These are phyloP conservation scores for Dicorynia guianensis DNA, from an alignment of 306 rosid species.

Conservation along the genomic window DNA sequence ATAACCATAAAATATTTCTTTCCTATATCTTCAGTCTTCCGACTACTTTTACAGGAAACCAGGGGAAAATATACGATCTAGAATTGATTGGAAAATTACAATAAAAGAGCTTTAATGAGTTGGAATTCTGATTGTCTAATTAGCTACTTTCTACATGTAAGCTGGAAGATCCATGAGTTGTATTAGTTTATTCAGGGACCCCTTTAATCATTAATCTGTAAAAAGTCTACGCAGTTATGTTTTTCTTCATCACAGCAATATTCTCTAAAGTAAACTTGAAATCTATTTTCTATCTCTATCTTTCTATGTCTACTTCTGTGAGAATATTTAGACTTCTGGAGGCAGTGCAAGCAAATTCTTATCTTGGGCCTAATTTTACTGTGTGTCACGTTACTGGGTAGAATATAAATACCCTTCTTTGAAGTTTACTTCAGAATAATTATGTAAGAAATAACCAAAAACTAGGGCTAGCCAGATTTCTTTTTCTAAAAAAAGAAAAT, in stretches of 20 bases:
- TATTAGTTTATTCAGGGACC: slow-evolving; percentile 28
- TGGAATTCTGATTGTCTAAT: slow-evolving; percentile 27
- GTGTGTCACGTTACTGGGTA: slow-evolving; percentile 10
- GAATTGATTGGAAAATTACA: slow-evolving; percentile 40
- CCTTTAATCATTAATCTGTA: slow-evolving; percentile 28
- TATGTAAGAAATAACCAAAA: slow-evolving; percentile 40
- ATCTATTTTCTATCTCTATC: slow-evolving; percentile 8
- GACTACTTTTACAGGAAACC: slow-evolving; percentile 8
- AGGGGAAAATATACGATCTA: slow-evolving; percentile 34
- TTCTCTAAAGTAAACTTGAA: slow-evolving; percentile 32
- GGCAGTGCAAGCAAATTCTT: slow-evolving; percentile 27
- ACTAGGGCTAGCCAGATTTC: slow-evolving; percentile 14
- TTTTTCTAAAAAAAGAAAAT: slow-evolving; percentile 10
- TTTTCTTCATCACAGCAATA: not conserved
- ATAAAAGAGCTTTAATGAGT: slow-evolving; percentile 30
- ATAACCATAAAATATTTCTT: slow-evolving; percentile 27
- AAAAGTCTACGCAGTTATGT: slow-evolving; percentile 1
- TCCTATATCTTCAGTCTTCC: slow-evolving; percentile 26
- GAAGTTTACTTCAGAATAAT: slow-evolving; percentile 14
- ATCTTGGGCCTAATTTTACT: slow-evolving; percentile 23
- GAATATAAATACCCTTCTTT: slow-evolving; percentile 22
- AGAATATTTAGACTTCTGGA: slow-evolving; percentile 29
- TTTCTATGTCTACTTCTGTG: slow-evolving; percentile 3
- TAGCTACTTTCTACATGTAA: slow-evolving; percentile 25
- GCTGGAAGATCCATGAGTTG: slow-evolving; percentile 39